Percentiles rank a stretch among this genome's conserved stretches.
Evolutionary conservation across 352 stramenopile genomes (phyloP).

Genomic region (Phytophthora cajani): DNA sequence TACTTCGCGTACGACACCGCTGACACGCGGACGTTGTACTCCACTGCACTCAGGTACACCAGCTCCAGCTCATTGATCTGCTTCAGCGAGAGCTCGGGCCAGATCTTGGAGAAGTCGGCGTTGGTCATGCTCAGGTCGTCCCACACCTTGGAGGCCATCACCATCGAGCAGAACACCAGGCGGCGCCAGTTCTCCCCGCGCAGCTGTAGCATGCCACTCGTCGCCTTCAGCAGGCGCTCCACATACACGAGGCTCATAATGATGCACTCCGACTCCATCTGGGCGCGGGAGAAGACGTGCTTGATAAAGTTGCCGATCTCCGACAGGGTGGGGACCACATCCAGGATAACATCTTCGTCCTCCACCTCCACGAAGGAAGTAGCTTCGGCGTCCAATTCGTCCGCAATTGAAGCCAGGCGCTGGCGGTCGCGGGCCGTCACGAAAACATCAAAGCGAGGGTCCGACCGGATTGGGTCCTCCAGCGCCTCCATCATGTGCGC

Average conservation of each 20-base stretch:
- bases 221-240: conserved; percentile 94
- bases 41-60: conserved; percentile 89
- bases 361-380: conserved; percentile 35
- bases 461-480: conserved; percentile 52
- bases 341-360: conserved; percentile 37
- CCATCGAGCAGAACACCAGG: conserved; percentile 96
- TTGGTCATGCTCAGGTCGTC: conserved; percentile 98
- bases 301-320: conserved; percentile 94
- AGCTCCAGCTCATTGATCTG: conserved; percentile 97
- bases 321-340: conserved; percentile 84
- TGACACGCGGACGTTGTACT: conserved; percentile 91
- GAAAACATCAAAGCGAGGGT: conserved; percentile 77
- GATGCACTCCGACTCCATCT: conserved; percentile 97
- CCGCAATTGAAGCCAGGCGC: conserved; percentile 34
- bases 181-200: conserved; percentile 92
- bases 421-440: conserved; percentile 58
- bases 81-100: conserved; percentile 89
- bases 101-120: conserved; percentile 96
- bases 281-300: conserved; percentile 90
- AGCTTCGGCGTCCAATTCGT: conserved; percentile 36
- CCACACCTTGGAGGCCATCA: conserved; percentile 98
- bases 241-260: conserved; percentile 98
- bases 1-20: conserved; percentile 93
- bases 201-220: conserved; percentile 80
- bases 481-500: conserved; percentile 95